These are phyloP conservation scores for Cornus kousa DNA, from an alignment of 148 eudicot genomes.

Conservation along the genomic window DNA sequence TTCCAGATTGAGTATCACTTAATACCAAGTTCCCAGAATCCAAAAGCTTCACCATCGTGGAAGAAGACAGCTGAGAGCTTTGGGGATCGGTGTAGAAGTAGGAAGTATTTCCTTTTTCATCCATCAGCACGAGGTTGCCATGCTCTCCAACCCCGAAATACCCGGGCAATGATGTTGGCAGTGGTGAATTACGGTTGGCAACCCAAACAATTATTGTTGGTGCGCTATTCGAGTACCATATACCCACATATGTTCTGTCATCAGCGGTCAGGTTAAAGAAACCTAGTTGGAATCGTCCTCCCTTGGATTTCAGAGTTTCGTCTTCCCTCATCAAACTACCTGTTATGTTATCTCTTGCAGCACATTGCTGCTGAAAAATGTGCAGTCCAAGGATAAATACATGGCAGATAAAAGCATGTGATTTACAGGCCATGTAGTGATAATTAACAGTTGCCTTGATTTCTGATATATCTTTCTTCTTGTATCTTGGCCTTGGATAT, in stretches of 20 bases:
- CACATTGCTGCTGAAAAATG: neutral
- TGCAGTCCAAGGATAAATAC: neutral
- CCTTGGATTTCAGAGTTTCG: neutral
- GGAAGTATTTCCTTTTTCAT: neutral
- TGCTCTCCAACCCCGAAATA: constrained; percentile 17
- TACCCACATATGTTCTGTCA: constrained; percentile 29
- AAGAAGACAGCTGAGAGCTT: neutral
- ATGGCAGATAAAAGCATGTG: too few species aligned
- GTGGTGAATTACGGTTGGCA: constrained; percentile 18
- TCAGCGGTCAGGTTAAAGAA: too few species aligned
- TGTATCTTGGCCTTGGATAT: too few species aligned
- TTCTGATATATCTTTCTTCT: too few species aligned
- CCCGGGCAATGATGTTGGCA: neutral
- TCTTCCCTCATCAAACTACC: neutral
- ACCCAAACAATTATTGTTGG: constrained; percentile 41
- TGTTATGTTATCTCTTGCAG: constrained; percentile 2
- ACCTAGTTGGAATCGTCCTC: neutral
- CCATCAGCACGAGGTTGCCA: constrained; percentile 22
- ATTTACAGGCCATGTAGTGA: too few species aligned
- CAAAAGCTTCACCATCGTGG: constrained; percentile 14
- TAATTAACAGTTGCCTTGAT: too few species aligned
- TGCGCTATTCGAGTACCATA: constrained; percentile 39
- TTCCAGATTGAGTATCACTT: neutral
- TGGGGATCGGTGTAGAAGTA: neutral
- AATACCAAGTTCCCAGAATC: constrained; percentile 34